Base-by-base conservation (phyloP, 169 alveolate species). In the Cytauxzoon felis region DNA sequence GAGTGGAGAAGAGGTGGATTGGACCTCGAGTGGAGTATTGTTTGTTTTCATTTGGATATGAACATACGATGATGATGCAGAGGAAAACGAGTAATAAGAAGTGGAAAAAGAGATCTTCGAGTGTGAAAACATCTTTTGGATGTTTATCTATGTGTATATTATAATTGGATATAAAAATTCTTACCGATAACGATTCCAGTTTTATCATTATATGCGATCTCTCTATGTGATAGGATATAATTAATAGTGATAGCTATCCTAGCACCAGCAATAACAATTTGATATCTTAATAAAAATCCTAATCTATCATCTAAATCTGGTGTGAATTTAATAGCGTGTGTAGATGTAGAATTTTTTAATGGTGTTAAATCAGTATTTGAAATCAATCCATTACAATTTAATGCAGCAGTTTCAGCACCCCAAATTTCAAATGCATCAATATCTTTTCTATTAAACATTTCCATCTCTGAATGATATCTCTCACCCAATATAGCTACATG, bases 241-340 rank as follows among this genome's bases (percentile, higher is more conserved):
- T 89, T 89, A 32, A 89, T 45, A 24, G 88, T 61, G 26, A 89
- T 87, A 13, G 92, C 87, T 36, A 88, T 64, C 19, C 94, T 57
- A 2, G 94, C 91, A 5, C 94, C 94, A 9, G 92, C 94, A 33
- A 84, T 60, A 53, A 89, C 86, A 27, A 89, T 88, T 33, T 88
- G 89, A 48, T 53, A 56, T 60, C 88, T 42, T 26, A 89, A 38
- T 13, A 82, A 32, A 33, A 51, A 50, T 16, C 78, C 90, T 9
- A 82, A 41, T 29, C 47, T 48, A 6, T 52, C 61, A 18, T 83
- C 81, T 29, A 88, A 45, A 19, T 87, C 69, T 34, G 80, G 60
- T 2, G 89, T 57, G 48, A 88, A 63, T 63, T 78, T 76, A 29
- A 88, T 36, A 42, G 65, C 64, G 53, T 69, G 45, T 54, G 72